Conservation (phyloP, 106 monocot species). For the Phalaenopsis aphrodite region DNA sequence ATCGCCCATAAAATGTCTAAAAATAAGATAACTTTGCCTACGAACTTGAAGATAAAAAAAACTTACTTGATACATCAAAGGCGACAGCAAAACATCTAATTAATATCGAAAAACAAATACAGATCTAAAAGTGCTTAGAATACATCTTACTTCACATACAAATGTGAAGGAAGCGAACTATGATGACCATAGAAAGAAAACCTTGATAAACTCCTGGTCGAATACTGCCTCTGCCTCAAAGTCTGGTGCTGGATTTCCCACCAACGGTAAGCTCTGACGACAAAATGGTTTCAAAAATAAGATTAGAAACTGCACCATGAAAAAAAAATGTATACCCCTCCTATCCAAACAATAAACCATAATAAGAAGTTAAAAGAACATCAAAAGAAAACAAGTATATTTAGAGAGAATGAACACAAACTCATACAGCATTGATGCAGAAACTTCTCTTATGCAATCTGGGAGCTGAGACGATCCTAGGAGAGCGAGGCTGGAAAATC, state of each 20-base stretch:
- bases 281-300: background rate
- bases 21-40: background rate
- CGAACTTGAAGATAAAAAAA: background rate
- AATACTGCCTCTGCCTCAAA: slow-evolving; percentile 90
- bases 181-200: slow-evolving; percentile 9
- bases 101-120: background rate
- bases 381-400: slow-evolving; percentile 2
- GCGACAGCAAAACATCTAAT: background rate
- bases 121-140: too few species aligned
- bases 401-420: background rate
- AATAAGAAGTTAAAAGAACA: background rate
- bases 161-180: background rate
- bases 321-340: background rate
- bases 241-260: slow-evolving; percentile 75
- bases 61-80: background rate
- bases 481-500: slow-evolving; percentile 18
- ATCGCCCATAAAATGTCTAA: too few species aligned
- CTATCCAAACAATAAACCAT: background rate
- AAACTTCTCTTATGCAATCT: slow-evolving; percentile 38
- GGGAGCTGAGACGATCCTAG: slow-evolving; percentile 17
- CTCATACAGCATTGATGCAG: slow-evolving; percentile 52
- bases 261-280: slow-evolving; percentile 41
- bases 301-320: background rate
- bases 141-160: too few species aligned
- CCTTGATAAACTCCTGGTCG: slow-evolving; percentile 90